A percentile compares a stretch with the other conserved stretches of the same genome.
Conservation (phyloP, 2,329 filamentous ascomycete genomes). For the Trematosphaeria pertusa region DNA sequence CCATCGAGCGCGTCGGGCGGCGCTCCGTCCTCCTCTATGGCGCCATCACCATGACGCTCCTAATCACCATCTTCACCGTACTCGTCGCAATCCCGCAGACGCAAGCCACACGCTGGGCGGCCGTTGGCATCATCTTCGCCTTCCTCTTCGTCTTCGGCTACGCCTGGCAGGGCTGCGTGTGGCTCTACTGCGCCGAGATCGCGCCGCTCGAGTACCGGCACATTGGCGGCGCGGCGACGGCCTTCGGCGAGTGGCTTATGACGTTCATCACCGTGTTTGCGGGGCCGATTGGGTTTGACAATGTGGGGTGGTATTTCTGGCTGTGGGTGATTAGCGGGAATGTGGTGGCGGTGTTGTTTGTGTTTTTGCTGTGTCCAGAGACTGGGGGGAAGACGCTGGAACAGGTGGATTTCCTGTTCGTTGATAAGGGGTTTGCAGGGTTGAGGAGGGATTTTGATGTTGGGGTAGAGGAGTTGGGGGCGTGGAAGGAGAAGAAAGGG, state of each 20-base stretch:
- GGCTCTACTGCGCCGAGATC: conserved; percentile 22
- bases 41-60: conserved; percentile 13
- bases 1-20: conserved; percentile 20
- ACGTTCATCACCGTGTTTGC: conserved; percentile 21
- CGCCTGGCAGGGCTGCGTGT: conserved; percentile 20
- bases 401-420: no score
- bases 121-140: conserved; percentile 21
- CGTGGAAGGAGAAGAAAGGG: no score
- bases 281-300: conserved; percentile 14
- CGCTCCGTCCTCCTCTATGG: conserved; percentile 17
- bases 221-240: conserved; percentile 16
- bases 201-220: conserved; percentile 17
- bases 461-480: no score
- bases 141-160: conserved; percentile 24
- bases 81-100: conserved; percentile 12
- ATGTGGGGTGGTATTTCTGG: conserved; percentile 20
- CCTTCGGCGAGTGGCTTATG: conserved; percentile 19
- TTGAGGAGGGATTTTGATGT: no score
- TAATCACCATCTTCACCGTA: conserved; percentile 20
- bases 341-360: conserved; percentile 13
- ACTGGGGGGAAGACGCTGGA: no score
- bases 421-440: no score
- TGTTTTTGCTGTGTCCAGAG: conserved; percentile 16
- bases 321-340: conserved; percentile 14
- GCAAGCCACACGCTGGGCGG: conserved; percentile 15